Percentiles rank a stretch among this genome's conserved stretches.
Evolutionary conservation across 176 grass and related monocot genomes (phyloP).

Genomic region (Elymus sibiricus): DNA sequence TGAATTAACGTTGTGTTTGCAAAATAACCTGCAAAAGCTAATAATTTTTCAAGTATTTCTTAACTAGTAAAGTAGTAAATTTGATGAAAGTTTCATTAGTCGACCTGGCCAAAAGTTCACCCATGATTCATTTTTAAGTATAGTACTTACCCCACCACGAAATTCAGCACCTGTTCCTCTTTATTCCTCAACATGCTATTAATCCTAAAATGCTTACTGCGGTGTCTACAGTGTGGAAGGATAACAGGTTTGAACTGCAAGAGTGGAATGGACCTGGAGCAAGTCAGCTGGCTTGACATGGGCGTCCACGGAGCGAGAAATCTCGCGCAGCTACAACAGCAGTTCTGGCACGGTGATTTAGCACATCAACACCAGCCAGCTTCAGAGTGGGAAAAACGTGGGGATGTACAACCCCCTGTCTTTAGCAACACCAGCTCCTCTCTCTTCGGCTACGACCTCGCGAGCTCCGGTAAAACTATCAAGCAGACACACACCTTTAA

Average conservation of each 20-base stretch:
- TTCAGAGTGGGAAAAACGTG: slow-evolving; percentile 46
- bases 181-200: background rate
- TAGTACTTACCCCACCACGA: background rate
- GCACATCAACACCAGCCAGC: slow-evolving; percentile 26
- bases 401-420: slow-evolving; percentile 31
- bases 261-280: slow-evolving; percentile 53
- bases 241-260: slow-evolving; percentile 39
- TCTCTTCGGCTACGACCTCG: slow-evolving; percentile 59
- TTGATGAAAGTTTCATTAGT: slow-evolving; percentile 12
- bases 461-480: slow-evolving; percentile 56
- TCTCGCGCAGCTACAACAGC: slow-evolving; percentile 57
- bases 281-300: slow-evolving; percentile 49
- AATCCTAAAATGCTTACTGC: slow-evolving; percentile 21
- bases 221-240: slow-evolving; percentile 48
- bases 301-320: slow-evolving; percentile 47
- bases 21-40: background rate
- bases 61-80: background rate
- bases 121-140: background rate
- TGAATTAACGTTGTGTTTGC: background rate
- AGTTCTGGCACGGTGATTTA: slow-evolving; percentile 69
- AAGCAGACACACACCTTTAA: background rate
- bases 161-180: background rate
- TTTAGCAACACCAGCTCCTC: slow-evolving; percentile 52
- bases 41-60: background rate
- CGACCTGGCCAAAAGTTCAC: background rate